Evolutionary conservation across 2,329 filamentous ascomycete species (phyloP).

Genomic region (Metarhizium humberi): DNA sequence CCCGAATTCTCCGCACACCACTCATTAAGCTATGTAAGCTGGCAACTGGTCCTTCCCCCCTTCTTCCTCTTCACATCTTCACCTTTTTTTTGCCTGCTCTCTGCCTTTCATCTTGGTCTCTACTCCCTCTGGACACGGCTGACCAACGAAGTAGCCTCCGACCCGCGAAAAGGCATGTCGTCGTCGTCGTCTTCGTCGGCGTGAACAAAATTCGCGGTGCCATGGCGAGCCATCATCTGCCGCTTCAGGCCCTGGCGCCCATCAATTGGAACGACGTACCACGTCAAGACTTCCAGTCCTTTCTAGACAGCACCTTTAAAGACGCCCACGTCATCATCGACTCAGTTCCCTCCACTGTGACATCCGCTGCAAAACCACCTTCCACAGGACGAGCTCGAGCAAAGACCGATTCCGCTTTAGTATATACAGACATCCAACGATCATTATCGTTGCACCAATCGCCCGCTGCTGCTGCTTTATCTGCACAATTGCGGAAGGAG

Average conservation of each 20-base stretch:
- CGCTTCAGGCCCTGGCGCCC: slow-evolving; percentile 47
- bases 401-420: slow-evolving; percentile 43
- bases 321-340: slow-evolving; percentile 64
- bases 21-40: too few relatives aligned
- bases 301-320: slow-evolving; percentile 51
- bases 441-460: slow-evolving; percentile 30
- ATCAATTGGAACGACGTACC: slow-evolving; percentile 40
- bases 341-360: slow-evolving; percentile 53
- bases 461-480: slow-evolving; percentile 28
- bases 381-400: slow-evolving; percentile 39
- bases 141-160: too few relatives aligned
- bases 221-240: slow-evolving; percentile 51
- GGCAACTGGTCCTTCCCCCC: too few relatives aligned
- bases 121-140: not conserved
- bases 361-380: slow-evolving; percentile 31
- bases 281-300: slow-evolving; percentile 39
- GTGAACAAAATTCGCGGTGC: not conserved
- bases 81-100: too few relatives aligned
- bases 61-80: too few relatives aligned
- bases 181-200: too few relatives aligned
- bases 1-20: too few relatives aligned
- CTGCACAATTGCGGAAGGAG: slow-evolving; percentile 57
- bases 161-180: not conserved
- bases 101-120: too few relatives aligned
- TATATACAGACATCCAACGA: slow-evolving; percentile 40